phyloP scores from a whole-genome alignment of 2,329 filamentous ascomycete genomes.

The Arachnomyces sp. region DNA sequence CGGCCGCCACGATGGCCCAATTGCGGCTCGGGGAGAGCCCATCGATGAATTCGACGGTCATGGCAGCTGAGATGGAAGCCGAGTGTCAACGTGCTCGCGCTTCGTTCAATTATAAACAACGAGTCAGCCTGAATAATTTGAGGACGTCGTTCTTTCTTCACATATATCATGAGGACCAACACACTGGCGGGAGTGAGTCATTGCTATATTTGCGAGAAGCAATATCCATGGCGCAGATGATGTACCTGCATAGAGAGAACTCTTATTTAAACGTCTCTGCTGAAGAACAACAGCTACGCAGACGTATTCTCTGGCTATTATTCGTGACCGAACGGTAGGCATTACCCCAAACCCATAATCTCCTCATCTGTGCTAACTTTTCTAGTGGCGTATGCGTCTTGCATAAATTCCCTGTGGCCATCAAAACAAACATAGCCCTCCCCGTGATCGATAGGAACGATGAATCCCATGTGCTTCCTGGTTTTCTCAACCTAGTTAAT shows the following conservation, averaged over 20 bases:
- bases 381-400: constrained; percentile 42
- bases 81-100: constrained; percentile 29
- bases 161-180: constrained; percentile 44
- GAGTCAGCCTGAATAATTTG: constrained; percentile 33
- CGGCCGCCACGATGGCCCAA: constrained; percentile 43
- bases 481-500: constrained; percentile 42
- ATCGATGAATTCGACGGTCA: constrained; percentile 19
- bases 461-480: constrained; percentile 38
- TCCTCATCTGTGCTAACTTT: too few species aligned
- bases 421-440: constrained; percentile 34
- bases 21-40: constrained; percentile 32
- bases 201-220: constrained; percentile 44
- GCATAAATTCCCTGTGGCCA: constrained; percentile 41
- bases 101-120: constrained; percentile 20
- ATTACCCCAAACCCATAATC: too few species aligned
- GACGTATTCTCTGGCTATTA: constrained; percentile 41
- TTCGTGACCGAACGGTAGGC: constrained; percentile 39
- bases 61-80: constrained; percentile 26
- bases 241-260: constrained; percentile 39
- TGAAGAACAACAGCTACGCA: constrained; percentile 38
- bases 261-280: constrained; percentile 30
- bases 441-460: constrained; percentile 33
- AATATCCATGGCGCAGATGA: constrained; percentile 45
- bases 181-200: constrained; percentile 39
- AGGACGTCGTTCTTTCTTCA: constrained; percentile 46